Evolutionary conservation across 768 basidiomycete genomes (phyloP), one percentile per base, ranked within the genome.

Genomic region (Strobilomyces echinocephalus): DNA sequence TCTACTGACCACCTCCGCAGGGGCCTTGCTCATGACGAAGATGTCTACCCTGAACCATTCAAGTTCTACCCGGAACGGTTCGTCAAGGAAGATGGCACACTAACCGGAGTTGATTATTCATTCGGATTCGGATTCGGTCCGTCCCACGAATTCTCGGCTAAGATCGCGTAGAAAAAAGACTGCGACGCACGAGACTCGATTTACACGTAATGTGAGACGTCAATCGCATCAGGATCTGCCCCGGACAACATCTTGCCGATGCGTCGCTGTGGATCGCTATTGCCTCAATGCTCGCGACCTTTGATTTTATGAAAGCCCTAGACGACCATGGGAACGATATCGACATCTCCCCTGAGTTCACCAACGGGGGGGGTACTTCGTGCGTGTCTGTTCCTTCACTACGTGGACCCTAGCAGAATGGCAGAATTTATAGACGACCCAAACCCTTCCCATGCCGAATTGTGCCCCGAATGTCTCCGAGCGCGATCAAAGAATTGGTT

Each of bases 41-140:
- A 61, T 18, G 61, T 68, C 5, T 81, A 76, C 50, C 55, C 67
- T 2, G 59, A 76, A 39, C 76, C 79, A 5, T 60, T 70, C 7
- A 57, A 59, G 11, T 81, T 77, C 59, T 56, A 60, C 1, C 79
- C 78, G 11, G 71, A 73, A 18, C 68, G 78, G 12, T 79, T 72
- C 43, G 1, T 67, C 1, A 57, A 43, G 28, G 49, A 55, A 12
- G 52, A 68, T 42, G 66, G 56, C 16, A 47, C 54, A 5, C 55
- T 60, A 26, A 49, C n/a, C 7, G 54, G 53, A 8, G 34, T 18
- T 7, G 55, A 57, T 2, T n/a, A 2, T 31, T 36, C 59, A 4
- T 48, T 58, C n/a, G 36, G 50, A 7, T 67, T 67, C 12, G 66
- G 64, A n/a, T 63, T 60, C 11, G 64, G n/a, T n/a, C n/a, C n/a